phyloP scores from a whole-genome alignment of 176 grass and related monocot species.

The Rhynchospora pubera region DNA sequence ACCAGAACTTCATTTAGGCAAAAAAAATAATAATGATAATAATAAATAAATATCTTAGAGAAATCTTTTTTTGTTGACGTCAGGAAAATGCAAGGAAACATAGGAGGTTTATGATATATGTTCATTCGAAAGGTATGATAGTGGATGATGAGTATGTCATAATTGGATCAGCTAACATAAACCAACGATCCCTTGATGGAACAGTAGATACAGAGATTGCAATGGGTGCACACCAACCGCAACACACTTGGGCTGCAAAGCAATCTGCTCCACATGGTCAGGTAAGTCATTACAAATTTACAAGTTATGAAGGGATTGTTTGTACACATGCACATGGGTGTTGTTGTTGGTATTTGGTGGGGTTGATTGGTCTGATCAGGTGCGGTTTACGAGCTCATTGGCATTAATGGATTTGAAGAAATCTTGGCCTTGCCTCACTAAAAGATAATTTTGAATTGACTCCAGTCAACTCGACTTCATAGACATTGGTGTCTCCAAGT shows the following conservation, averaged over 20 bases:
- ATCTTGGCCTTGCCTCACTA: too few species aligned
- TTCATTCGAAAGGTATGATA: slow-evolving; percentile 93
- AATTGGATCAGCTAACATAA: slow-evolving; percentile 89
- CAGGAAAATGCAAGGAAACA: slow-evolving; percentile 68
- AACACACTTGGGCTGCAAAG: slow-evolving; percentile 66
- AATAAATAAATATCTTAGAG: background rate
- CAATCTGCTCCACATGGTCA: slow-evolving; percentile 68
- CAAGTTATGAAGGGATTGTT: too few species aligned
- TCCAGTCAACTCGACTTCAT: too few species aligned
- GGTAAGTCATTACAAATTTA: slow-evolving; percentile 34
- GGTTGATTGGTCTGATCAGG: too few species aligned
- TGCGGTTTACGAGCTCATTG: too few species aligned
- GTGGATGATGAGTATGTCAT: slow-evolving; percentile 96
- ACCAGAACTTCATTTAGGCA: background rate
- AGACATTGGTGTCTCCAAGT: too few species aligned
- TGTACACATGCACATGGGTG: too few species aligned
- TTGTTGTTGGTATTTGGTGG: too few species aligned
- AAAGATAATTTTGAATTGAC: too few species aligned
- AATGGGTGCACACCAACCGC: slow-evolving; percentile 81
- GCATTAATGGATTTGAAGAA: too few species aligned
- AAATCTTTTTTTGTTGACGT: background rate
- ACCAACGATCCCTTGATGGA: slow-evolving; percentile 87
- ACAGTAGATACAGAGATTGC: slow-evolving; percentile 94
- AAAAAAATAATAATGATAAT: background rate
- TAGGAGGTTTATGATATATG: slow-evolving; percentile 91